phyloP scores from a whole-genome alignment of 31 red algal genomes.

The Odonthalia washingtoniensis region DNA sequence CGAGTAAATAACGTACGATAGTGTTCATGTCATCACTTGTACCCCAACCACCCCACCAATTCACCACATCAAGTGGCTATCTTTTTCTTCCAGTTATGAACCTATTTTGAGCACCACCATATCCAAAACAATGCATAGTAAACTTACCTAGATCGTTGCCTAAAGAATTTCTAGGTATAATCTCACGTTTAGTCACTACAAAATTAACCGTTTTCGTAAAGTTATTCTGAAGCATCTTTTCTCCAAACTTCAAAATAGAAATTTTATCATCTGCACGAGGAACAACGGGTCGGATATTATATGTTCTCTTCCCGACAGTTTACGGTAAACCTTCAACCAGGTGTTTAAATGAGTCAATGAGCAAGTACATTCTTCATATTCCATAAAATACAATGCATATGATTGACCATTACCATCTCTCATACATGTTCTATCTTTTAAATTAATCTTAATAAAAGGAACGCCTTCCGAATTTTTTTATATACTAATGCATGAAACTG shows the following conservation, averaged over 20 bases:
- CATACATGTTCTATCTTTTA: conserved; percentile 8
- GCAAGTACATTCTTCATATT: conserved; percentile 5
- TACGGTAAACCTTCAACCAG: background rate
- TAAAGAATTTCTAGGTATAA: background rate
- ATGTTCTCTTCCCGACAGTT: background rate
- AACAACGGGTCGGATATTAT: background rate
- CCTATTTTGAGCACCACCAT: too few species aligned
- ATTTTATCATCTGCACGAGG: background rate
- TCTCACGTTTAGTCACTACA: background rate
- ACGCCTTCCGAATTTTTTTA: background rate
- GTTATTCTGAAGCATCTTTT: too few species aligned
- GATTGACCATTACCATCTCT: background rate
- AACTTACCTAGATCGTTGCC: conserved; percentile 16
- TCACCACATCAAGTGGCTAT: conserved; percentile 27
- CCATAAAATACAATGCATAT: conserved; percentile 12
- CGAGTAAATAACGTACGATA: conserved; percentile 6
- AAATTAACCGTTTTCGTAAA: conserved; percentile 25
- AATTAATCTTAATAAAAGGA: background rate
- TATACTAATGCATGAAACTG: background rate
- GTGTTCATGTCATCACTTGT: background rate
- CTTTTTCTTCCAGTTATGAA: background rate
- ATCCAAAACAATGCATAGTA: background rate
- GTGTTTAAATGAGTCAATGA: background rate
- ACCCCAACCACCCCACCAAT: conserved; percentile 42
- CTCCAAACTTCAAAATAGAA: background rate